Evolutionary conservation across 257 asterid genomes (phyloP).

Genomic region (Primulina tabacum): DNA sequence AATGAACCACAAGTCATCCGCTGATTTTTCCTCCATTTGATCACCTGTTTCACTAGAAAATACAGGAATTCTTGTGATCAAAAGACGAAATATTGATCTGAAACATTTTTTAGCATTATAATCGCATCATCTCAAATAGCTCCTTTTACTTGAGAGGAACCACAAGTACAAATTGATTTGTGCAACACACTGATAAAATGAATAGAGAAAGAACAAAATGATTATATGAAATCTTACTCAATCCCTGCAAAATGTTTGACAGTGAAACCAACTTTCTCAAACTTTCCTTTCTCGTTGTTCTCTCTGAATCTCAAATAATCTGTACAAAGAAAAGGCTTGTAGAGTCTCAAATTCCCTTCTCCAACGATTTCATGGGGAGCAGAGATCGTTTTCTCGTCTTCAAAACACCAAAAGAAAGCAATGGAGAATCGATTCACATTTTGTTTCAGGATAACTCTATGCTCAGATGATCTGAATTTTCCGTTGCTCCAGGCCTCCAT

Average conservation of each 20-base stretch:
- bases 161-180: slow-evolving; percentile 14
- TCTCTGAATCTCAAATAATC: slow-evolving; percentile 57
- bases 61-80: neutral
- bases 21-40: neutral
- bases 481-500: slow-evolving; percentile 74
- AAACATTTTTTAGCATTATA: neutral
- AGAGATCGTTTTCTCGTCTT: slow-evolving; percentile 38
- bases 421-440: slow-evolving; percentile 38
- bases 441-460: slow-evolving; percentile 47
- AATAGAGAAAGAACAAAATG: neutral
- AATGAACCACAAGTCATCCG: too few species aligned
- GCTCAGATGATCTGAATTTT: slow-evolving; percentile 51
- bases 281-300: slow-evolving; percentile 50
- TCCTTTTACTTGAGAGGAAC: slow-evolving; percentile 19
- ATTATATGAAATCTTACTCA: slow-evolving; percentile 7
- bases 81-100: neutral
- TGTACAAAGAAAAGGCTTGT: slow-evolving; percentile 51
- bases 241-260: slow-evolving; percentile 64
- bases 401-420: slow-evolving; percentile 73
- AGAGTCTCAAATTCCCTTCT: slow-evolving; percentile 42
- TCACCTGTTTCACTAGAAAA: neutral
- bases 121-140: neutral
- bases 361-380: slow-evolving; percentile 50
- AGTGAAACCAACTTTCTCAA: slow-evolving; percentile 56
- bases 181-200: slow-evolving; percentile 4